Conservation (phyloP, 192 early-diverging fungal species). For the Gaertneriomyces sp. region DNA sequence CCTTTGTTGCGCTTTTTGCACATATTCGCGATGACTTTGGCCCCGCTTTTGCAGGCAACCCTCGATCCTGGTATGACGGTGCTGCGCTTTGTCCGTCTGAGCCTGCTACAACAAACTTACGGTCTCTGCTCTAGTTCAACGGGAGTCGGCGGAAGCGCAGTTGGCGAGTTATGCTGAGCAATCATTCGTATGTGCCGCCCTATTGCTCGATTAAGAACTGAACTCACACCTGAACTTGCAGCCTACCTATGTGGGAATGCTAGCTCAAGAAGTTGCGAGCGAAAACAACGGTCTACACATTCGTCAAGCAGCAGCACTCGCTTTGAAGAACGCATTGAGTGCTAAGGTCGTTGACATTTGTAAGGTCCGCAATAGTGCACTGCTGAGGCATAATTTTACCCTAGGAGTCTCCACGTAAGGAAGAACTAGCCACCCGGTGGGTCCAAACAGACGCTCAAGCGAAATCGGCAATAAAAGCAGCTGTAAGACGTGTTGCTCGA, state of each 20-base stretch:
- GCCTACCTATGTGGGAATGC: conserved; percentile 46
- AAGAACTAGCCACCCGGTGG: conserved; percentile 41
- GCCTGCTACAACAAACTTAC: not conserved
- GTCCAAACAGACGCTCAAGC: conserved; percentile 62
- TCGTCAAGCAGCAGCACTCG: conserved; percentile 81
- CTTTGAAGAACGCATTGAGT: conserved; percentile 87
- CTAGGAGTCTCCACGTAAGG: conserved; percentile 42
- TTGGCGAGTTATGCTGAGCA: conserved; percentile 10
- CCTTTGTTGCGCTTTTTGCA: too few species aligned
- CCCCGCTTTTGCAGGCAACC: conserved; percentile 21
- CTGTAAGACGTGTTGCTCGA: conserved; percentile 31
- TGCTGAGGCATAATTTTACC: not conserved
- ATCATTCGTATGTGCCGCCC: conserved; percentile 16
- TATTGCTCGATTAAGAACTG: not conserved
- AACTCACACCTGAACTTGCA: conserved; percentile 22
- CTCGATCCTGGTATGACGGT: conserved; percentile 9
- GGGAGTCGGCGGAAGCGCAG: conserved; percentile 22
- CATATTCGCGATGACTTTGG: conserved; percentile 5
- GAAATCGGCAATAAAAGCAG: conserved; percentile 69
- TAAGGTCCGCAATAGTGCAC: not conserved
- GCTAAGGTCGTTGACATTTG: conserved; percentile 64
- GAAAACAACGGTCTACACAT: conserved; percentile 62
- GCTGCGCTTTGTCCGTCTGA: not conserved
- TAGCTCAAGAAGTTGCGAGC: conserved; percentile 79
- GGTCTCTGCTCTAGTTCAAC: conserved; percentile 2